Conservation (phyloP, 2,329 filamentous ascomycete species). For the Trichoderma cornu-damae region DNA sequence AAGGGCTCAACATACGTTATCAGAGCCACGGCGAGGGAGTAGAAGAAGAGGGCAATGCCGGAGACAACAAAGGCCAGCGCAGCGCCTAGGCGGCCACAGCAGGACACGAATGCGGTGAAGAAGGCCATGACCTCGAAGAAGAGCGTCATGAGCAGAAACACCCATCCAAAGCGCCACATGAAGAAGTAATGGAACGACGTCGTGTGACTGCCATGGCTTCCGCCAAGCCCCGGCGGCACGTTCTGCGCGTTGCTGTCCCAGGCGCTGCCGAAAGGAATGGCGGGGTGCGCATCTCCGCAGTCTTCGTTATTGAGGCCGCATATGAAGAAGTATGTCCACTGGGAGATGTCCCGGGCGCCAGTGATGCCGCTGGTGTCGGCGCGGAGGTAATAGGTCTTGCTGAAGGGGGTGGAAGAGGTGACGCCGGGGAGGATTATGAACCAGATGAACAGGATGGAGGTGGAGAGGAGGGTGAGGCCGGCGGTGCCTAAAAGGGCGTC, state of each 20-base stretch:
- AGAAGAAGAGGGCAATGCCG: conserved; percentile 61
- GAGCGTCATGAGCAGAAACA: conserved; percentile 79
- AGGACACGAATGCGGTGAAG: conserved; percentile 62
- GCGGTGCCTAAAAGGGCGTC: conserved; percentile 39
- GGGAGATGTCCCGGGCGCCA: conserved; percentile 60
- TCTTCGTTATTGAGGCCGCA: conserved; percentile 61
- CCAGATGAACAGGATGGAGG: conserved; percentile 50
- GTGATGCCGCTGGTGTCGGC: conserved; percentile 69
- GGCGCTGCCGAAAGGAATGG: conserved; percentile 67
- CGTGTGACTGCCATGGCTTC: conserved; percentile 49
- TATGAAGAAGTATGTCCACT: conserved; percentile 90
- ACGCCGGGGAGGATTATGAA: conserved; percentile 56
- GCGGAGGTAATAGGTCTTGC: conserved; percentile 79
- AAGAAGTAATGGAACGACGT: conserved; percentile 65
- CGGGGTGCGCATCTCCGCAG: conserved; percentile 59
- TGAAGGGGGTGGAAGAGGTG: conserved; percentile 50
- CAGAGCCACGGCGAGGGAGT: conserved; percentile 59
- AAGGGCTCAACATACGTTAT: conserved; percentile 61
- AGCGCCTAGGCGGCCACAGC: conserved; percentile 65
- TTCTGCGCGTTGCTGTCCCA: conserved; percentile 47
- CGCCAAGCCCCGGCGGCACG: conserved; percentile 43
- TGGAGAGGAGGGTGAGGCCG: conserved; percentile 46
- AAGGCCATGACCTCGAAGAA: conserved; percentile 69
- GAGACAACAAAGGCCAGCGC: conserved; percentile 58
- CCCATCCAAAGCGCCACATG: conserved; percentile 87